Conservation (phyloP, 2,329 filamentous ascomycete species). For the Xylariomycetidae sp. region DNA sequence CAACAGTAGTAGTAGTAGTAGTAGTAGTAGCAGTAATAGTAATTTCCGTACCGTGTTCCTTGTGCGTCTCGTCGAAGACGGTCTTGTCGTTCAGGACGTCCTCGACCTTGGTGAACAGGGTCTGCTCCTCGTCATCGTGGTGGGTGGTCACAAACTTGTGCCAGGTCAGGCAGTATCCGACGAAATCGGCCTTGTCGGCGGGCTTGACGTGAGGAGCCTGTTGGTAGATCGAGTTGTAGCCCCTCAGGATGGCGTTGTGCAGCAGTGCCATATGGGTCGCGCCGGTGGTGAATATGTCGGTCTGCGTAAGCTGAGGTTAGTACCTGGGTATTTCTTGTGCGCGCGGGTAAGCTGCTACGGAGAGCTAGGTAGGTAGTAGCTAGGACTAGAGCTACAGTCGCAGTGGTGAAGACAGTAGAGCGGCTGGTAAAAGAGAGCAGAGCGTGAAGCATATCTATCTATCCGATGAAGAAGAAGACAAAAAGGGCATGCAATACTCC, state of each 20-base stretch:
- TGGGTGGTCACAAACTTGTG: constrained; percentile 56
- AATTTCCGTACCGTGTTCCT: constrained; percentile 48
- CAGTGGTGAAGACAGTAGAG: background rate
- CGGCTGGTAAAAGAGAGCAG: background rate
- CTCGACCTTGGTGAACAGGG: constrained; percentile 52
- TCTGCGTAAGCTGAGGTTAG: constrained; percentile 28
- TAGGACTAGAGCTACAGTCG: constrained; percentile 1
- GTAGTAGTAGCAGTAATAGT: too few species aligned
- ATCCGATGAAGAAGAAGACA: background rate
- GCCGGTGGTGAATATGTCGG: constrained; percentile 53
- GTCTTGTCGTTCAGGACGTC: constrained; percentile 44
- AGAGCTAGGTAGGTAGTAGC: too few species aligned
- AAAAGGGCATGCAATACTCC: background rate
- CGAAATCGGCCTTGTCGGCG: constrained; percentile 51
- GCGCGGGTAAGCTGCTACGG: too few species aligned
- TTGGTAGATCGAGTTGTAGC: constrained; percentile 59
- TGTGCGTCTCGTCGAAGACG: constrained; percentile 47
- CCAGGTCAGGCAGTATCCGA: constrained; percentile 55
- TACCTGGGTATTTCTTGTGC: too few species aligned
- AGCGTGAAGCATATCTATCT: background rate
- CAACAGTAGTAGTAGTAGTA: too few species aligned
- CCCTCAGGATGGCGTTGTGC: constrained; percentile 59
- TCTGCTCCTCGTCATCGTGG: constrained; percentile 56
- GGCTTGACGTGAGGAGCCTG: constrained; percentile 50
- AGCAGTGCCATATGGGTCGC: constrained; percentile 58